Evolutionary conservation across 2,329 filamentous ascomycete genomes (phyloP).

Genomic region (Talaromyces pinophilus): DNA sequence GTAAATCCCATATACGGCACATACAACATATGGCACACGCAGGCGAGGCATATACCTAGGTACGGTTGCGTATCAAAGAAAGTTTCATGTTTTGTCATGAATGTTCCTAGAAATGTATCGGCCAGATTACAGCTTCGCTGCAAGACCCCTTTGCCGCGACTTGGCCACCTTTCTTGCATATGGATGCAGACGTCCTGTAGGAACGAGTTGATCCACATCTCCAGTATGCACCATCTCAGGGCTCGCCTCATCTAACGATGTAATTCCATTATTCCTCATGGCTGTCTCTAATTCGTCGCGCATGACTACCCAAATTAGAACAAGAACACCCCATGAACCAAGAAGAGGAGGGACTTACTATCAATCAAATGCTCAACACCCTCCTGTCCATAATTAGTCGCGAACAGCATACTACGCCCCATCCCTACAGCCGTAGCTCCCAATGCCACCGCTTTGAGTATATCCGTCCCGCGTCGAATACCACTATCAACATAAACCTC

Average conservation of each 20-base stretch:
- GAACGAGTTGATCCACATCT: constrained; percentile 55
- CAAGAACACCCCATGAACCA: background rate
- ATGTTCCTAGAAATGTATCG: background rate
- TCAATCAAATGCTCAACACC: constrained; percentile 58
- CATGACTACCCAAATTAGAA: constrained; percentile 36
- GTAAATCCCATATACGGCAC: background rate
- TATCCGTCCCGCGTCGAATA: constrained; percentile 56
- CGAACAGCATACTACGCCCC: constrained; percentile 56
- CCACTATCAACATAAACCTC: constrained; percentile 59
- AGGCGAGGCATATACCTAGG: background rate
- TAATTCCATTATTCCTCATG: constrained; percentile 52
- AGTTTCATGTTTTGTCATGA: background rate
- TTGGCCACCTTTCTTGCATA: constrained; percentile 43
- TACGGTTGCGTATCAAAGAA: background rate
- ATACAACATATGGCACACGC: background rate
- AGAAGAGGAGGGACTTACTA: constrained; percentile 43
- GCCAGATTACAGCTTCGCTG: constrained; percentile 35
- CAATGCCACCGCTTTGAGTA: constrained; percentile 57
- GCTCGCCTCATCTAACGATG: constrained; percentile 45
- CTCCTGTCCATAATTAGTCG: constrained; percentile 56
- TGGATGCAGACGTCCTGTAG: constrained; percentile 42
- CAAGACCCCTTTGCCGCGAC: constrained; percentile 2
- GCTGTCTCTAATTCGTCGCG: constrained; percentile 52
- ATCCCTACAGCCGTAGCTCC: constrained; percentile 58
- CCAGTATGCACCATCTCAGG: constrained; percentile 50